Evolutionary conservation across 768 basidiomycete species (phyloP), one percentile per base, ranked within the genome.

Genomic region (Steccherinum ochraceum): DNA sequence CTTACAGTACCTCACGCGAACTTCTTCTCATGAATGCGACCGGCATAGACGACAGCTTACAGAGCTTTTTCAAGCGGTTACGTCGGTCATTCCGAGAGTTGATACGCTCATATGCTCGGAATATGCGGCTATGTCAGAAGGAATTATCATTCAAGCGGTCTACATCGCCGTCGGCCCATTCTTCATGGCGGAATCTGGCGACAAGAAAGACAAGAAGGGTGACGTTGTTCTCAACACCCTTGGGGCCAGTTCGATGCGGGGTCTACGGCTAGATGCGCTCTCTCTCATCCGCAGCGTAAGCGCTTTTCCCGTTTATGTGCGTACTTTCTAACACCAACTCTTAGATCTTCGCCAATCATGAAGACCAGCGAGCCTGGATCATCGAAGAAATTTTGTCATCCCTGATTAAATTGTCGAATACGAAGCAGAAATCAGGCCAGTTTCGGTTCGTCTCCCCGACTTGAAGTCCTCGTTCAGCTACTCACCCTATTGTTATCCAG

Each of bases 361-460:
- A 89, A 56, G 86, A 86, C 40, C 96, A 99, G 65, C 73, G 96
- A 7, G 83, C 86, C 0, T 96, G 93, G 93, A 95, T 98, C 55
- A 86, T 98, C n/a, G 94, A 98, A 64, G 96, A 98, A 67, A 94
- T 98, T 26, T 62, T 99, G 23, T 80, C 83, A 7, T 94, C 92
- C 0, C 70, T 98, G 49, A 93, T 89, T 58, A 94, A 92, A 67
- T 74, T 94, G 20, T 89, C 91, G 2, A 89, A 93, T 60, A 81
- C 84, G 18, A 96, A 92, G 64, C 90, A 91, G 67, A 87, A 86
- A 58, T 89, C 87, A 45, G 89, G 92, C 0, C 89, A 90, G 58
- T 95, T 93, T 67, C 77, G 84, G 93, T 93, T 43, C 12, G 81
- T 69, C 3, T 23, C 12, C 24, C 48, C 10, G n/a, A n/a, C n/a